phyloP scores from a whole-genome alignment of 257 asterid species.

The Solanum etuberosum region DNA sequence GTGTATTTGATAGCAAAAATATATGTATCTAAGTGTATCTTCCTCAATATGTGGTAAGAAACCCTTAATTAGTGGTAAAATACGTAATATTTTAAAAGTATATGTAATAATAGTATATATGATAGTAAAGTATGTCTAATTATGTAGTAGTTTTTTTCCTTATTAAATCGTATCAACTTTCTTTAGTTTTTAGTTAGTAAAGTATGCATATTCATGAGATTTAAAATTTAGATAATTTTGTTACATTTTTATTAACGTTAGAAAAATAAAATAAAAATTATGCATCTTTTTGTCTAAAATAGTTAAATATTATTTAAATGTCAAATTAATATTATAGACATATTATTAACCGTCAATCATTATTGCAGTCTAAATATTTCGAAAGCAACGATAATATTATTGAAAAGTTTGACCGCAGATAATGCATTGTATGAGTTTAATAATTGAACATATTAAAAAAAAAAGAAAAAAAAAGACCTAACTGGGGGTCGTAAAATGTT shows the following conservation, averaged over 20 bases:
- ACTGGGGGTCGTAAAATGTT: neutral
- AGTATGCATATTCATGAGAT: neutral
- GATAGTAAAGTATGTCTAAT: too few species aligned
- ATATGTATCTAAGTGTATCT: too few species aligned
- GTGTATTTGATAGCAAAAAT: fast-evolving
- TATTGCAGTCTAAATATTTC: too few species aligned
- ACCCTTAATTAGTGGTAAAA: too few species aligned
- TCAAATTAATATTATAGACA: neutral
- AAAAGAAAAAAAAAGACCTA: neutral
- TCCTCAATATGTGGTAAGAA: too few species aligned
- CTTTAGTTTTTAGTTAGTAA: neutral
- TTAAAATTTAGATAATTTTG: neutral
- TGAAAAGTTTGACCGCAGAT: neutral
- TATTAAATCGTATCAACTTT: too few species aligned
- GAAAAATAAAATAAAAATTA: too few species aligned
- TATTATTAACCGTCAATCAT: neutral
- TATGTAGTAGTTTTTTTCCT: too few species aligned
- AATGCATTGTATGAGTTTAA: neutral
- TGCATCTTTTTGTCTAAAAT: neutral
- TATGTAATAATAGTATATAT: too few species aligned
- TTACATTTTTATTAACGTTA: neutral
- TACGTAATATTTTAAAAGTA: too few species aligned
- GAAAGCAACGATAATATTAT: neutral
- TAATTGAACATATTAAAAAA: neutral
- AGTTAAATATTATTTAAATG: too few species aligned